Evolutionary conservation across 1,284 basidiomycete genomes (phyloP).

Genomic region (Marasmius sp.): DNA sequence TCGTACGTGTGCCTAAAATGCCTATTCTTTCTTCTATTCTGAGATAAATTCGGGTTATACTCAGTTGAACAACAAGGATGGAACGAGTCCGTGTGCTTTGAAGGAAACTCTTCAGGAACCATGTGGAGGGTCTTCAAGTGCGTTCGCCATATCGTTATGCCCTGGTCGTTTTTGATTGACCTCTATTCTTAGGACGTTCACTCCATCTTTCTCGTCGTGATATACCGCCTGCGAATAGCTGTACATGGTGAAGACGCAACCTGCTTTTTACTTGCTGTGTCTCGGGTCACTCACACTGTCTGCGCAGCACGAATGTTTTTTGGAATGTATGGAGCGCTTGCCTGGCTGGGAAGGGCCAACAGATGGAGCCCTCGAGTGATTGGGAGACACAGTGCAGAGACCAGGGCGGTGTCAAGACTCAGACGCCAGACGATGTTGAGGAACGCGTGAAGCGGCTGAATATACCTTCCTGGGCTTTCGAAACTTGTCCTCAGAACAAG

Average conservation of each 20-base stretch:
- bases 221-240: slow-evolving; percentile 4
- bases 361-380: background rate
- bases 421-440: background rate
- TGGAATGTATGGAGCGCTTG: slow-evolving; percentile 12
- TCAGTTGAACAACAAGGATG: slow-evolving; percentile 11
- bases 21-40: background rate
- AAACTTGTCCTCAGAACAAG: background rate
- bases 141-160: background rate
- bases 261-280: background rate
- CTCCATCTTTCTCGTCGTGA: background rate
- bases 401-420: background rate
- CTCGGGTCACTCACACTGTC: background rate
- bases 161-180: background rate
- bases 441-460: background rate
- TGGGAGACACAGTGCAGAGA: slow-evolving; percentile 7
- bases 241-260: slow-evolving; percentile 9
- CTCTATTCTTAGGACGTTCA: background rate
- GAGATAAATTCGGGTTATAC: background rate
- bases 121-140: background rate
- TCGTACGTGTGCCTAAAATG: background rate
- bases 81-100: slow-evolving; percentile 10
- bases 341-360: background rate
- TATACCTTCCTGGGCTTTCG: slow-evolving; percentile 11
- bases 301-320: slow-evolving; percentile 9
- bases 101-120: background rate